Evolutionary conservation across 1,139 yeast genomes (phyloP).

Genomic region (Diutina rugosa): DNA sequence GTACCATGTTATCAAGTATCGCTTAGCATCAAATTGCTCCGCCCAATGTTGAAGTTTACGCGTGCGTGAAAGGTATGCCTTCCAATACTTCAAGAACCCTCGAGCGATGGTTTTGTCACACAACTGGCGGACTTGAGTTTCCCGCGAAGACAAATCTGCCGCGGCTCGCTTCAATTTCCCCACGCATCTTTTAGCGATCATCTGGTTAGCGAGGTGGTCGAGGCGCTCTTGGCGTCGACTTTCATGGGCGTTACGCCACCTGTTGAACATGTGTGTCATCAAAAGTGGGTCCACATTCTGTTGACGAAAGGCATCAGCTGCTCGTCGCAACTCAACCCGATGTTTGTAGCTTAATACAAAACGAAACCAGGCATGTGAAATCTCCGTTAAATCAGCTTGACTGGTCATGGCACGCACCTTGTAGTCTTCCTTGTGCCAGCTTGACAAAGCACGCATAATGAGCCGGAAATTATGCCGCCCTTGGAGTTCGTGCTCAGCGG

Average conservation of each 20-base stretch:
- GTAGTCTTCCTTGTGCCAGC: background rate
- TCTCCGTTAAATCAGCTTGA: background rate
- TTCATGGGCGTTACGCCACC: background rate
- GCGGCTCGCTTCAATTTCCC: background rate
- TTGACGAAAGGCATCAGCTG: background rate
- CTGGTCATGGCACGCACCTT: background rate
- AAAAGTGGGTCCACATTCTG: background rate
- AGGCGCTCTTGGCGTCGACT: background rate
- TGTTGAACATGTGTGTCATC: background rate
- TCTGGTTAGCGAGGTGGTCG: background rate
- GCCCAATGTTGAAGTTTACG: background rate
- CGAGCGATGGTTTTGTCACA: background rate
- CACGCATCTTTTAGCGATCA: background rate
- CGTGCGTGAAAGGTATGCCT: background rate
- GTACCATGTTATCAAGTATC: background rate
- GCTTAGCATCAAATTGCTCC: background rate
- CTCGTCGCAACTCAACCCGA: background rate
- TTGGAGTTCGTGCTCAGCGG: background rate
- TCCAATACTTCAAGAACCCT: background rate
- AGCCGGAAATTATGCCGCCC: background rate
- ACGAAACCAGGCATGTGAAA: background rate
- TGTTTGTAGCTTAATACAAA: background rate
- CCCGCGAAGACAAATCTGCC: background rate
- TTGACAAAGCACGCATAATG: background rate
- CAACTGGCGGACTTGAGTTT: background rate